Percentiles rank a stretch among this genome's conserved stretches.
phyloP scores from a whole-genome alignment of 1,139 yeast genomes.

The Zygoascus sp. region DNA sequence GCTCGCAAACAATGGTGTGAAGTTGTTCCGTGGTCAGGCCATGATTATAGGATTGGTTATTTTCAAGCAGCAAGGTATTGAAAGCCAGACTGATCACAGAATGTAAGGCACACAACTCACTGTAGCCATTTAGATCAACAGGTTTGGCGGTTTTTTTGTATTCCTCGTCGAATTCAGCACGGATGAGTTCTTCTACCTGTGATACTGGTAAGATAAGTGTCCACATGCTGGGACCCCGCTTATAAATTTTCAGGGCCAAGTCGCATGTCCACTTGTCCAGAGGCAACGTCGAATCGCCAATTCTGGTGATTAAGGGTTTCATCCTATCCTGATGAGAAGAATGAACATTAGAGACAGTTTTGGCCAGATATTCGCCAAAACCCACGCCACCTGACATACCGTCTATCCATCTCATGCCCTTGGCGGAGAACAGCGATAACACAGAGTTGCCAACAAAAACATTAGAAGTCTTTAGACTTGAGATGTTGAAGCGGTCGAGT shows the following conservation, averaged over 20 bases:
- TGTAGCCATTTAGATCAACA: constrained; percentile 22
- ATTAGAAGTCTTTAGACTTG: constrained; percentile 20
- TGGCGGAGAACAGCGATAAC: constrained; percentile 39
- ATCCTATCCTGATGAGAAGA: constrained; percentile 35
- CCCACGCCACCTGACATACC: constrained; percentile 33
- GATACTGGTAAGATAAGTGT: constrained; percentile 18
- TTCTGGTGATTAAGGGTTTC: constrained; percentile 22
- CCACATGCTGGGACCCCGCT: constrained; percentile 17
- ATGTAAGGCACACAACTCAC: constrained; percentile 25
- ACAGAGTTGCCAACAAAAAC: constrained; percentile 27
- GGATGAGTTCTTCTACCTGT: constrained; percentile 22
- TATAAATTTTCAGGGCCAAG: constrained; percentile 12
- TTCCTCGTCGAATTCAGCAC: constrained; percentile 18
- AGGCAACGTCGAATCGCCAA: constrained; percentile 13
- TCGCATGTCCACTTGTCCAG: constrained; percentile 14
- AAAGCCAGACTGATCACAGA: constrained; percentile 20
- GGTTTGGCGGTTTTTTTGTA: not conserved
- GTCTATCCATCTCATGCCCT: constrained; percentile 41
- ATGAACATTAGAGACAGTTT: constrained; percentile 24
- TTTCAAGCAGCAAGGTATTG: constrained; percentile 16
- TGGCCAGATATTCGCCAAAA: constrained; percentile 25
- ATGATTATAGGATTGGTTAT: constrained; percentile 8
- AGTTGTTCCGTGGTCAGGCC: constrained; percentile 15
- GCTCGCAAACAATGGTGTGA: constrained; percentile 11
- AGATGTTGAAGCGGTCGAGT: constrained; percentile 21